Evolutionary conservation across 2,329 filamentous ascomycete genomes (phyloP).

Genomic region (Rasamsonia emersonii): DNA sequence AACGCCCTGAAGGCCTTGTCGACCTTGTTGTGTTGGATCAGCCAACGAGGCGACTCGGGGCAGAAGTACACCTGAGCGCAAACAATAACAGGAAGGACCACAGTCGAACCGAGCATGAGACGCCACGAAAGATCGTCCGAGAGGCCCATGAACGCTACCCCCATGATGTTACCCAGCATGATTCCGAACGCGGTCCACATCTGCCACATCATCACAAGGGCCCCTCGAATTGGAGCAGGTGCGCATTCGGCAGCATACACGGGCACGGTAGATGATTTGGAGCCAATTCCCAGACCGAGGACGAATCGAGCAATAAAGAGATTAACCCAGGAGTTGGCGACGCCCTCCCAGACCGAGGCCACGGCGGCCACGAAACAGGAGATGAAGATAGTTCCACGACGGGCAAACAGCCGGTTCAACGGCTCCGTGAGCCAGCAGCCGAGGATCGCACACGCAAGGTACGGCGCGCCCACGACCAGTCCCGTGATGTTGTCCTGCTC

Average conservation of each 20-base stretch:
- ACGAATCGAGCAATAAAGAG: conserved; percentile 36
- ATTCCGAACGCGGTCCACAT: conserved; percentile 41
- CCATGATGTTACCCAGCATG: conserved; percentile 42
- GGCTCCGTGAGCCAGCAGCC: conserved; percentile 44
- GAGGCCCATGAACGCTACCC: conserved; percentile 37
- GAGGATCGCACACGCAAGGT: conserved; percentile 36
- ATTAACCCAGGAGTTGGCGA: conserved; percentile 35
- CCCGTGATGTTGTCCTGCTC: conserved; percentile 31
- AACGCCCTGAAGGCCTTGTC: conserved; percentile 43
- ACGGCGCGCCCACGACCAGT: conserved; percentile 38
- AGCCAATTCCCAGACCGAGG: conserved; percentile 34
- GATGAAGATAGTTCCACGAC: conserved; percentile 39
- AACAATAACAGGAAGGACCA: conserved; percentile 52
- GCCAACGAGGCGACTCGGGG: conserved; percentile 45
- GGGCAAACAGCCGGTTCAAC: conserved; percentile 35
- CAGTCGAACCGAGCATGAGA: conserved; percentile 60
- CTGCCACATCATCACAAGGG: conserved; percentile 46
- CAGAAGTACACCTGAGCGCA: conserved; percentile 57
- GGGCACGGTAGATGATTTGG: conserved; percentile 38
- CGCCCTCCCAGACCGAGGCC: conserved; percentile 35
- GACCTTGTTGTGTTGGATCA: conserved; percentile 41
- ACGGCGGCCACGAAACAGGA: conserved; percentile 34
- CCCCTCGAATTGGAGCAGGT: conserved; percentile 42
- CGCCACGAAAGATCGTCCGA: conserved; percentile 53
- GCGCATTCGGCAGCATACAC: conserved; percentile 42